These are phyloP conservation scores for Gautieria morchelliformis DNA, from an alignment of 768 basidiomycete species.

Conservation along the genomic window DNA sequence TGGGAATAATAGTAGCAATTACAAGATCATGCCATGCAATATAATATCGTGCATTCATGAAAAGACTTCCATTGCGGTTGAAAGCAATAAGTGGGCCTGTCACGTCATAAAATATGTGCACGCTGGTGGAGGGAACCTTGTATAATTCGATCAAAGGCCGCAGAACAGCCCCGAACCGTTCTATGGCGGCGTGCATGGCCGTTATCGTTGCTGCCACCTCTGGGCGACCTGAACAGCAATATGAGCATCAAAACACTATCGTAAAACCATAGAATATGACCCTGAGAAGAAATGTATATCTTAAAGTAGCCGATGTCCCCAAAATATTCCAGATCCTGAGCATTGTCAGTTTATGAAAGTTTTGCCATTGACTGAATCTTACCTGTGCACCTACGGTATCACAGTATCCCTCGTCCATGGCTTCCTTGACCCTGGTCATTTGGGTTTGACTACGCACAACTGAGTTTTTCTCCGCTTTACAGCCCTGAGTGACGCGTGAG, in stretches of 20 bases:
- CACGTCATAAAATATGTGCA: constrained; percentile 84
- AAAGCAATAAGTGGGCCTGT: constrained; percentile 84
- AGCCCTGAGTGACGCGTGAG: constrained; percentile 47
- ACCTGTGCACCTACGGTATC: constrained; percentile 27
- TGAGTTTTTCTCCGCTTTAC: constrained; percentile 54
- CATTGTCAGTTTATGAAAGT: not conserved
- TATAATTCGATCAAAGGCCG: constrained; percentile 61
- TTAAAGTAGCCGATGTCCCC: constrained; percentile 59
- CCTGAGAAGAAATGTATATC: constrained; percentile 48
- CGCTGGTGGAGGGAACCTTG: constrained; percentile 55
- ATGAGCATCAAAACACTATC: constrained; percentile 5
- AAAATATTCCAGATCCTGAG: constrained; percentile 50
- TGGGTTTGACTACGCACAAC: constrained; percentile 54
- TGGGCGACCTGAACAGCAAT: constrained; percentile 40
- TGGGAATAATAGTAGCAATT: not conserved
- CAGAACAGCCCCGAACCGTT: constrained; percentile 58
- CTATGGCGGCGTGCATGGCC: constrained; percentile 45
- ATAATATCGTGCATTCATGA: constrained; percentile 80
- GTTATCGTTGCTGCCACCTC: constrained; percentile 39
- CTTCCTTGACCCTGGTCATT: constrained; percentile 66
- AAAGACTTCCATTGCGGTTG: constrained; percentile 82
- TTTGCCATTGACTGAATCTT: not conserved
- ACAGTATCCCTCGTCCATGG: constrained; percentile 74
- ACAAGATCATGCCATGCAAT: constrained; percentile 74
- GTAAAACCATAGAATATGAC: constrained; percentile 25